Percentiles rank a stretch among this genome's conserved stretches.
Conservation (phyloP, 768 basidiomycete genomes). For the Hericium alpestre region DNA sequence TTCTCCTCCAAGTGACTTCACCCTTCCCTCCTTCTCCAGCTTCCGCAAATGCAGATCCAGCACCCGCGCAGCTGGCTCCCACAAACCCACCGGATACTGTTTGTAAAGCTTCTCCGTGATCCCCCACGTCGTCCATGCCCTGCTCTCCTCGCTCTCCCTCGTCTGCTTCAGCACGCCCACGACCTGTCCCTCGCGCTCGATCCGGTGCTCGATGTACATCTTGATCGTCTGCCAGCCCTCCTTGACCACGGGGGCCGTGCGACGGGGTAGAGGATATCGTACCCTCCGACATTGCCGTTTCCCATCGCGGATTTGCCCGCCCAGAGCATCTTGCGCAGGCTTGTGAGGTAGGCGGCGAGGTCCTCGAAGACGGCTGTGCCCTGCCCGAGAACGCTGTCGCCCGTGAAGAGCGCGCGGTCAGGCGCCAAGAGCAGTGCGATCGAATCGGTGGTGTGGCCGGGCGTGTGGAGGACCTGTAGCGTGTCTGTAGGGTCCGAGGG, state of each 20-base stretch:
- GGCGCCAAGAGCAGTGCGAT: conserved; percentile 60
- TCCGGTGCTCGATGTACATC: conserved; percentile 71
- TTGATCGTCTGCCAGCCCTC: conserved; percentile 52
- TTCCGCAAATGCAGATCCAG: conserved; percentile 68
- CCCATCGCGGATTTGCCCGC: conserved; percentile 17
- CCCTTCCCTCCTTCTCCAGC: conserved; percentile 52
- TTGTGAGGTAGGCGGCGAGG: conserved; percentile 56
- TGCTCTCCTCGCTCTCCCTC: conserved; percentile 21
- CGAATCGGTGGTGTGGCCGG: conserved; percentile 87
- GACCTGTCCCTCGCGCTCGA: conserved; percentile 74
- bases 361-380: conserved; percentile 88
- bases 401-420: conserved; percentile 76
- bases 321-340: conserved; percentile 47
- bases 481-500: conserved; percentile 14
- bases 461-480: conserved; percentile 69
- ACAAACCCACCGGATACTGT: conserved; percentile 57
- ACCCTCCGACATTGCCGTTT: conserved; percentile 8
- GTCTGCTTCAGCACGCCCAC: conserved; percentile 32
- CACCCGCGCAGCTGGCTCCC: conserved; percentile 61
- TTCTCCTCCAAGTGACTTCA: conserved; percentile 21
- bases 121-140: conserved; percentile 51
- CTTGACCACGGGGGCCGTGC: conserved; percentile 73
- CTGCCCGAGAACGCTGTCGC: conserved; percentile 84
- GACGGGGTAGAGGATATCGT: conserved; percentile 73
- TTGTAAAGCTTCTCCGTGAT: conserved; percentile 62